Percentiles rank a stretch among this genome's conserved stretches.
Conservation (phyloP, 768 basidiomycete species). For the Tremella mesenterica region DNA sequence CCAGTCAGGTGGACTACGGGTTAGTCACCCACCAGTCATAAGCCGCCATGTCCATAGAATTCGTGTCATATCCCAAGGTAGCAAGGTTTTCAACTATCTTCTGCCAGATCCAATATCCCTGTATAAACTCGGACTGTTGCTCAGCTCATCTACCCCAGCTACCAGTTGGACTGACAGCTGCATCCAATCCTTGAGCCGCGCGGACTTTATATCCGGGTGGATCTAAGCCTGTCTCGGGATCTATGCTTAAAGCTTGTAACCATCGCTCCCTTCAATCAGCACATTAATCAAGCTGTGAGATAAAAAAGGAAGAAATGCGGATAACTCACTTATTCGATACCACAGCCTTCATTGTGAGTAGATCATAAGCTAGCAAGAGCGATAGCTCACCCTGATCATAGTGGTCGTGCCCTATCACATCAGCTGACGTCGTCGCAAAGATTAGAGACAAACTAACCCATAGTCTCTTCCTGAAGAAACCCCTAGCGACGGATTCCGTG, state of each 20-base stretch:
- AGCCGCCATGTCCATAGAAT: slow-evolving; percentile 43
- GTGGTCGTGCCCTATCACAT: slow-evolving; percentile 32
- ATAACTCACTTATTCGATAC: slow-evolving; percentile 18
- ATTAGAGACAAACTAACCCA: slow-evolving; percentile 52
- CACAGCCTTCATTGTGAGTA: slow-evolving; percentile 43
- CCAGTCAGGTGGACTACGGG: neutral
- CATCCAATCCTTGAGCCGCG: slow-evolving; percentile 85
- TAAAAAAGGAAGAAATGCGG: neutral
- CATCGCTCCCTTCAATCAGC: slow-evolving; percentile 53
- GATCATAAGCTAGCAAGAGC: slow-evolving; percentile 64
- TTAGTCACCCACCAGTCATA: slow-evolving; percentile 68
- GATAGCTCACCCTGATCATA: slow-evolving; percentile 40
- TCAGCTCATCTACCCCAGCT: slow-evolving; percentile 2
- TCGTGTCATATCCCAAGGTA: slow-evolving; percentile 76
- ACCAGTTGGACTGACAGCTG: slow-evolving; percentile 54
- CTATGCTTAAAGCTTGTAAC: slow-evolving; percentile 83
- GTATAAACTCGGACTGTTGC: slow-evolving; percentile 35
- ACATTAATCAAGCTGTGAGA: too few species aligned
- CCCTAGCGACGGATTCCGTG: slow-evolving; percentile 68
- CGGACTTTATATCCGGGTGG: slow-evolving; percentile 75
- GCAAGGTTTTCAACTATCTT: slow-evolving; percentile 81
- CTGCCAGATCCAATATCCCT: slow-evolving; percentile 85
- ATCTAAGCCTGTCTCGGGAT: slow-evolving; percentile 84
- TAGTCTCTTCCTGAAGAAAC: slow-evolving; percentile 82
- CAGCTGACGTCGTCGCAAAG: neutral